A percentile compares a stretch with the other conserved stretches of the same genome.
These are phyloP conservation scores for Cicer arietinum DNA, from an alignment of 306 rosid species.

Conservation along the genomic window DNA sequence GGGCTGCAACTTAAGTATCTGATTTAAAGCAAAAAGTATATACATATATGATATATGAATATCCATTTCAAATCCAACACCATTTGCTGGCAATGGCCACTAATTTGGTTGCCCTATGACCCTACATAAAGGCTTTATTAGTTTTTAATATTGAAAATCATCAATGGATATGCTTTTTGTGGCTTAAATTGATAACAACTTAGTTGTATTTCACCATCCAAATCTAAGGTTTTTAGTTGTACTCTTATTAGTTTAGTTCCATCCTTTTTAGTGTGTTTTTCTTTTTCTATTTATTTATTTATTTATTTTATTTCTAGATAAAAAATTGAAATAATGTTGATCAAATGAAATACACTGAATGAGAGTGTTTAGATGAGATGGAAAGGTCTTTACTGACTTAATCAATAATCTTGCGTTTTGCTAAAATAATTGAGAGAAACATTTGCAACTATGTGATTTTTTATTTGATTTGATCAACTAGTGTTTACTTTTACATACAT, in stretches of 20 bases:
- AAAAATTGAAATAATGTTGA: not conserved
- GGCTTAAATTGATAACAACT: constrained; percentile 45
- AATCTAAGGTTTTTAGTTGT: constrained; percentile 40
- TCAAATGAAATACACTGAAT: not conserved
- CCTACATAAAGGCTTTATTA: constrained; percentile 47
- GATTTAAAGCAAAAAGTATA: constrained; percentile 34
- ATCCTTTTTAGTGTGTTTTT: constrained; percentile 1
- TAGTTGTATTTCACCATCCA: constrained; percentile 50
- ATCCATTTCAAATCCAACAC: constrained; percentile 43
- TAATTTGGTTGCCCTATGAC: constrained; percentile 44
- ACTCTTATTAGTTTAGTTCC: constrained; percentile 22
- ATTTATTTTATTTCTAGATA: not conserved
- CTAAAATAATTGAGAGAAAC: too few species aligned
- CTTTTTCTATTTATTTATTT: not conserved
- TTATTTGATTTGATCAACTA: too few species aligned
- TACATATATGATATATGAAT: not conserved
- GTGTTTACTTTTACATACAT: too few species aligned
- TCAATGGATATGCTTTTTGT: constrained; percentile 44
- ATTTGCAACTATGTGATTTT: too few species aligned
- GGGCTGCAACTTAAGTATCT: constrained; percentile 49
- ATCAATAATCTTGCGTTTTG: not conserved
- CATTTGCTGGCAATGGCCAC: constrained; percentile 47
- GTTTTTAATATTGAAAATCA: constrained; percentile 20
- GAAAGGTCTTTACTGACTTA: not conserved
- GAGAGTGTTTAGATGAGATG: not conserved